These are phyloP conservation scores for Daldinia decipiens DNA, from an alignment of 495 filamentous ascomycete species.

Conservation along the genomic window DNA sequence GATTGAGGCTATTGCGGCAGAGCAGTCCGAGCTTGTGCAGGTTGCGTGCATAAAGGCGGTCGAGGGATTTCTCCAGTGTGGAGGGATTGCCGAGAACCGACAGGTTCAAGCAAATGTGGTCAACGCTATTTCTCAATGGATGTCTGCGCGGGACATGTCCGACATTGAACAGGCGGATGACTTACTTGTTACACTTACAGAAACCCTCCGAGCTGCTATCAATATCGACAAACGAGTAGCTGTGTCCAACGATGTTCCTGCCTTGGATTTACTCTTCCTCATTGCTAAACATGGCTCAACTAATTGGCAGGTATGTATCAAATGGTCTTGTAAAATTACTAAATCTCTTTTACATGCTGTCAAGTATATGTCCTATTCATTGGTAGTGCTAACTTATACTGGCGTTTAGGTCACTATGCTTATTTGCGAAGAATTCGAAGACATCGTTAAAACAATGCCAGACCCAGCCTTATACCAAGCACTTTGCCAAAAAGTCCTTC, in stretches of 20 bases:
- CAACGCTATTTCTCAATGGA: slow-evolving; percentile 76
- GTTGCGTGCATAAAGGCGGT: slow-evolving; percentile 90
- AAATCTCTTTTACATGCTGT: not conserved
- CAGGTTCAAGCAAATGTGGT: slow-evolving; percentile 78
- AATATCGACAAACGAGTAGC: slow-evolving; percentile 77
- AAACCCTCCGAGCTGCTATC: slow-evolving; percentile 86
- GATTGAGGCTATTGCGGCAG: slow-evolving; percentile 76
- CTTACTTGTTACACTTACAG: slow-evolving; percentile 86
- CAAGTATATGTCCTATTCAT: not conserved
- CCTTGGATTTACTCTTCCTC: slow-evolving; percentile 86
- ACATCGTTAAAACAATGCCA: slow-evolving; percentile 75
- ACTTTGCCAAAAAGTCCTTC: slow-evolving; percentile 88
- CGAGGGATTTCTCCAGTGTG: slow-evolving; percentile 78
- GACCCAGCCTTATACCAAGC: slow-evolving; percentile 73
- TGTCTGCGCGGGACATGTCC: slow-evolving; percentile 79
- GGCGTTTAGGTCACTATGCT: slow-evolving; percentile 56
- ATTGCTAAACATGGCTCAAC: slow-evolving; percentile 86
- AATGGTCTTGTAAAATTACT: not conserved
- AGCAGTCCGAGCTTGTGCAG: slow-evolving; percentile 85
- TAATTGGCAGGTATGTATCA: slow-evolving; percentile 83
- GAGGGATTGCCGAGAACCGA: slow-evolving; percentile 54
- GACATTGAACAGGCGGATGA: slow-evolving; percentile 89
- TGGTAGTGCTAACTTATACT: slow-evolving; percentile 18
- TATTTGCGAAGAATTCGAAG: slow-evolving; percentile 90
- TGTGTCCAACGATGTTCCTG: slow-evolving; percentile 69